A percentile compares a stretch with the other conserved stretches of the same genome.
phyloP scores from a whole-genome alignment of 2,329 filamentous ascomycete species.

The Xylaria sp. region DNA sequence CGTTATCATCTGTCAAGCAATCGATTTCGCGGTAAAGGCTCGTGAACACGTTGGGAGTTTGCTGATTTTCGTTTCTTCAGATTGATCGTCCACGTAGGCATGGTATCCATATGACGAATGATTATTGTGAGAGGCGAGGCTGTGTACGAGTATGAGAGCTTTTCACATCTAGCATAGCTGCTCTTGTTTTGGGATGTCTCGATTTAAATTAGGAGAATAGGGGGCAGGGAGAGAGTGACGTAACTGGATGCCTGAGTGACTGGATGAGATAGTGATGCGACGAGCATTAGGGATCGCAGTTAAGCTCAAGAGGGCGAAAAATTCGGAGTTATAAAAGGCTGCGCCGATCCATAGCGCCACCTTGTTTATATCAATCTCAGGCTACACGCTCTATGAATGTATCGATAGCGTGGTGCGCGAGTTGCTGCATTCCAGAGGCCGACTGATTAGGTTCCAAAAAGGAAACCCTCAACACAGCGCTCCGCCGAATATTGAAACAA shows the following conservation, averaged over 20 bases:
- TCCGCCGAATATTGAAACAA: not conserved
- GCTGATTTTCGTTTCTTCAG: too few relatives aligned
- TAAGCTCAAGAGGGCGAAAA: not conserved
- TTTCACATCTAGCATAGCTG: not conserved
- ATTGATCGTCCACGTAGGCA: not conserved
- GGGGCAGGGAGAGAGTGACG: not conserved
- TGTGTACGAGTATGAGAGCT: not conserved
- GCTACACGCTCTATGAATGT: not conserved
- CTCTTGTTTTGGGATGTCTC: not conserved
- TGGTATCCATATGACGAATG: not conserved
- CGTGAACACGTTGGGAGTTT: too few relatives aligned
- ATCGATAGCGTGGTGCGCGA: not conserved
- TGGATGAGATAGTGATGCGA: not conserved
- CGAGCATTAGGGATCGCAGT: not conserved
- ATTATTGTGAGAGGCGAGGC: too few relatives aligned
- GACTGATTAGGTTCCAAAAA: slow-evolving; percentile 8
- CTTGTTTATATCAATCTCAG: slow-evolving; percentile 10
- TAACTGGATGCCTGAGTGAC: not conserved
- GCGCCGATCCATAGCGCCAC: slow-evolving; percentile 4
- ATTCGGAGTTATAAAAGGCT: too few relatives aligned
- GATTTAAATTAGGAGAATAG: not conserved
- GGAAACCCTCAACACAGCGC: not conserved
- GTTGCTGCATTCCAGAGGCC: slow-evolving; percentile 21
- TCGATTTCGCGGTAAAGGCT: too few relatives aligned
- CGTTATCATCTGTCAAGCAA: too few relatives aligned